Evolutionary conservation across 2,329 filamentous ascomycete genomes (phyloP).

Genomic region (Phialophora macrospora): DNA sequence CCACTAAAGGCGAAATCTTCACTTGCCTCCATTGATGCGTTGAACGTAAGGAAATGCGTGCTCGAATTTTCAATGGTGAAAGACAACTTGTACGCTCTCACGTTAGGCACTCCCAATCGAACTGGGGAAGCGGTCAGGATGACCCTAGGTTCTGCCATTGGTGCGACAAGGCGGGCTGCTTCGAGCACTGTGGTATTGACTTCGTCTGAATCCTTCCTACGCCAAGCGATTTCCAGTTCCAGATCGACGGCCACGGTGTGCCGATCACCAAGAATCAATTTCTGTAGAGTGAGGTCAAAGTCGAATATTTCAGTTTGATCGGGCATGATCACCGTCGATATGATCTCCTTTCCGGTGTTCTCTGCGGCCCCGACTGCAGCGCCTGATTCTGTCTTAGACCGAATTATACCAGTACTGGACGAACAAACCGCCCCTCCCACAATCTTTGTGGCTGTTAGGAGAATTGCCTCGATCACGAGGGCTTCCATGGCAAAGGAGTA

Average conservation of each 20-base stretch:
- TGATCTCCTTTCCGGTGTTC: conserved; percentile 5
- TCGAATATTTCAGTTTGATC: conserved; percentile 72
- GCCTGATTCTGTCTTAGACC: conserved; percentile 5
- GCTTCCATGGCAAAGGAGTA: conserved; percentile 75
- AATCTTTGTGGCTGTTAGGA: conserved; percentile 65
- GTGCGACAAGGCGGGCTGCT: conserved; percentile 78
- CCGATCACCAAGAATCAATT: conserved; percentile 79
- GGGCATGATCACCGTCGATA: conserved; percentile 57
- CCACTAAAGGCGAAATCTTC: conserved; percentile 94
- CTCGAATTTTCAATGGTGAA: conserved; percentile 92
- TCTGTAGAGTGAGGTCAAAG: conserved; percentile 77
- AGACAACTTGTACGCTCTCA: conserved; percentile 37
- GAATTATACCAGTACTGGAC: conserved; percentile 41
- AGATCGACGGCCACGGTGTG: conserved; percentile 75
- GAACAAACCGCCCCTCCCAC: conserved; percentile 67
- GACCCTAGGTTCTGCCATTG: conserved; percentile 84
- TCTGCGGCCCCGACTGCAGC: conserved; percentile 2
- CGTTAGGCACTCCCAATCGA: not conserved
- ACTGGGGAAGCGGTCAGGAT: conserved; percentile 49
- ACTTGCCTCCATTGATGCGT: conserved; percentile 86
- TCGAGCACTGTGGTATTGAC: conserved; percentile 71
- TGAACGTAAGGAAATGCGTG: conserved; percentile 92
- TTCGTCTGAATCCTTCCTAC: conserved; percentile 54
- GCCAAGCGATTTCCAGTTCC: conserved; percentile 77
- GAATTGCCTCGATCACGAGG: conserved; percentile 66